Conservation (phyloP, 306 rosid species). For the Trifolium dubium region DNA sequence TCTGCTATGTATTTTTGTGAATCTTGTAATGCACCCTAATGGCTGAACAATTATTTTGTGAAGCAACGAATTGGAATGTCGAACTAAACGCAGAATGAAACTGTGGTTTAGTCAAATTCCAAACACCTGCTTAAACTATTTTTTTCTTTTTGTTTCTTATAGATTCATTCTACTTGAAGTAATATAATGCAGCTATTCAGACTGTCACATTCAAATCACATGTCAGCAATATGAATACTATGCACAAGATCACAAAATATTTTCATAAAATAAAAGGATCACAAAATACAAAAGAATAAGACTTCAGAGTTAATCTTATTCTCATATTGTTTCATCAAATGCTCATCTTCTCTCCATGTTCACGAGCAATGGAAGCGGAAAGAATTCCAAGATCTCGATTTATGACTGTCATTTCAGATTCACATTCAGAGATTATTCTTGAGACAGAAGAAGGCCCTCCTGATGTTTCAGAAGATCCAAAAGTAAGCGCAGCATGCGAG, state of each 20-base stretch:
- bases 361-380: slow-evolving; percentile 93
- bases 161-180: too few relatives aligned
- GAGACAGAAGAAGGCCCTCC: slow-evolving; percentile 90
- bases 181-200: neutral
- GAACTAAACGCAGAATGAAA: neutral
- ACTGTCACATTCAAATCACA: slow-evolving; percentile 20
- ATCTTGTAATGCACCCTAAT: too few relatives aligned
- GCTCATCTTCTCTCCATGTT: slow-evolving; percentile 63
- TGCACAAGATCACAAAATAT: slow-evolving; percentile 9
- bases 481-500: slow-evolving; percentile 84
- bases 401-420: slow-evolving; percentile 80
- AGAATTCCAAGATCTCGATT: slow-evolving; percentile 94
- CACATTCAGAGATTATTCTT: slow-evolving; percentile 88
- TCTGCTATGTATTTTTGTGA: too few relatives aligned
- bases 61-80: too few relatives aligned
- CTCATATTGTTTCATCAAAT: slow-evolving; percentile 42
- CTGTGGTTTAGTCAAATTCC: neutral
- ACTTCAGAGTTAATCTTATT: slow-evolving; percentile 13
- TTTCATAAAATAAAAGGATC: neutral
- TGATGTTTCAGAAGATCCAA: slow-evolving; percentile 85
- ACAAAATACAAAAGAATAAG: slow-evolving; percentile 30
- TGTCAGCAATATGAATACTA: slow-evolving; percentile 36
- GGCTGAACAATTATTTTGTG: too few relatives aligned
- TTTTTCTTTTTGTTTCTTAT: too few relatives aligned
- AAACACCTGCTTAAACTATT: neutral